Conservation (phyloP, 305 asterid species). For the Nicotiana rustica region DNA sequence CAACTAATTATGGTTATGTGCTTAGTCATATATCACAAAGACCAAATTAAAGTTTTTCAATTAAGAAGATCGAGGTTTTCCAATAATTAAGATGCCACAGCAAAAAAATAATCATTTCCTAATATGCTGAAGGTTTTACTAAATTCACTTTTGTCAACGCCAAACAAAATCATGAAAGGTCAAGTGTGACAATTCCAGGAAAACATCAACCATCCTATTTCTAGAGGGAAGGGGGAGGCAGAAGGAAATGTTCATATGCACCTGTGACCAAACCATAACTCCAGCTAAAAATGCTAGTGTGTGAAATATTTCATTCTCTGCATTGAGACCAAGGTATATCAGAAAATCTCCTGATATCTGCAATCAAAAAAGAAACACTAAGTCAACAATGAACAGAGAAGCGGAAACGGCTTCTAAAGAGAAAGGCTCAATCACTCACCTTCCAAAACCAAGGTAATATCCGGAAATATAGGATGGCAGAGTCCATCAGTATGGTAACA, state of each 20-base stretch:
- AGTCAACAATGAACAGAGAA: background rate
- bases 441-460: constrained; percentile 96
- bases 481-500: constrained; percentile 79
- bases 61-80: background rate
- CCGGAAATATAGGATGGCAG: constrained; percentile 75
- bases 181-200: background rate
- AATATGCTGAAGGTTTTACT: background rate
- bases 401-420: background rate
- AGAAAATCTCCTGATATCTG: constrained; percentile 79
- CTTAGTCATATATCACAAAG: background rate
- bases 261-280: constrained; percentile 95
- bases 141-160: background rate
- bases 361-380: constrained; percentile 18
- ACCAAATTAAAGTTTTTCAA: background rate
- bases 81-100: background rate
- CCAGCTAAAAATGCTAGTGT: constrained; percentile 94
- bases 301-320: constrained; percentile 84
- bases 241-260: constrained; percentile 37
- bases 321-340: constrained; percentile 66
- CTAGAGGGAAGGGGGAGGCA: background rate
- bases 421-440: constrained; percentile 52
- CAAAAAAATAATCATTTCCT: background rate
- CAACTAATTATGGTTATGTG: background rate
- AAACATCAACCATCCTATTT: background rate
- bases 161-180: background rate